Base-by-base conservation (phyloP, 441 rosid species). In the Viola pubescens region DNA sequence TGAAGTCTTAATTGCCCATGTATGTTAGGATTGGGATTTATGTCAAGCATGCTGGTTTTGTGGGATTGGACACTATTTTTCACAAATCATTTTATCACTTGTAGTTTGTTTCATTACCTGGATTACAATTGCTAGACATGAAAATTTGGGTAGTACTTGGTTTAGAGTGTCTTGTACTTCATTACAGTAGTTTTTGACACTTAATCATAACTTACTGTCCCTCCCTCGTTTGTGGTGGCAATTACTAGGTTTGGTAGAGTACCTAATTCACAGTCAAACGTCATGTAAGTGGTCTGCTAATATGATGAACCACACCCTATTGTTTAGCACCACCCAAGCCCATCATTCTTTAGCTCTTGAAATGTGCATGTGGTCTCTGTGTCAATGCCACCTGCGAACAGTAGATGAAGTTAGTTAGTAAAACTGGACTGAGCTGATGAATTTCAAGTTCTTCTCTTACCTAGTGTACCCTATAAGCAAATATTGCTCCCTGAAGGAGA, bases 301-400 rank as follows among this genome's bases (percentile, higher is more conserved):
- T 1, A 39, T 14, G 14, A 37, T 46, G 6, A 10, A 10, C 7
- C 37, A 37, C 56, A 45, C 51, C 59, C 53, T 60, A 67, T 65
- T 74, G 63, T 60, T 62, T 79, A 44, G 38, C 45, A 58, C 48
- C 44, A 12, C 61, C 52, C 47, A 69, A 37, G 55, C 73, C 73
- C 9, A 63, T 65, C 63, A 26, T 86, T 85, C 76, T 92, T 82
- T 64, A 92, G 71, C 75, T 89, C 92, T 62, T 87, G 81, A 67
- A 92, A 92, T 42, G 86, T 86, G 56, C 62, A 74, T 80, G 86
- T 76, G 6, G 96, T 83, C 60, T 81, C 92, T 5, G 71, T 78
- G 42, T 87, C 96, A 59, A 92, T 87, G 19, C 98, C 98, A 54
- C 97, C 98, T 0, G 96, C 98, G 54, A 92, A 87, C 98, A 87